Conservation (phyloP, 164 flowering plant species). For the Vitis rotundifolia region DNA sequence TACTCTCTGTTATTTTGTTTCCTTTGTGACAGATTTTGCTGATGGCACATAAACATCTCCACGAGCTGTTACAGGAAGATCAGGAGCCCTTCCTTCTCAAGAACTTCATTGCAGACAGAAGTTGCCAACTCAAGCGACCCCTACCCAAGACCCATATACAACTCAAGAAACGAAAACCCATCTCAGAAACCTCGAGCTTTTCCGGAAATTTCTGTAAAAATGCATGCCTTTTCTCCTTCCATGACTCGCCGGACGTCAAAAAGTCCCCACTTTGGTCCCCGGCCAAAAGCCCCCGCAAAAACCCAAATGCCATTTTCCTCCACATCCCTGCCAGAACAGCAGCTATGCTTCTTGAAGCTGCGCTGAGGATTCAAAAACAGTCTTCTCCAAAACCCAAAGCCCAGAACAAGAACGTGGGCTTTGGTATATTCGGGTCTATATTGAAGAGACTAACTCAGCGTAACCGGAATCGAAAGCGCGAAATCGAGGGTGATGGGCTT, state of each 20-base stretch:
- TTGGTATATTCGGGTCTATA: slow-evolving; percentile 62
- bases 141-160: slow-evolving; percentile 24
- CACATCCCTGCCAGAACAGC: slow-evolving; percentile 69
- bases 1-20: neutral
- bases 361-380: slow-evolving; percentile 60
- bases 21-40: neutral
- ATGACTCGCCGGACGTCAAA: slow-evolving; percentile 46
- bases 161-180: slow-evolving; percentile 46
- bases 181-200: slow-evolving; percentile 21
- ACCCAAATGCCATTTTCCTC: slow-evolving; percentile 40
- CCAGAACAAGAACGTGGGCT: slow-evolving; percentile 29
- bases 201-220: slow-evolving; percentile 40
- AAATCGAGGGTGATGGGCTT: slow-evolving; percentile 17
- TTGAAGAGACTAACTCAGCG: slow-evolving; percentile 45
- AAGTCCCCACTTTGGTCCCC: slow-evolving; percentile 54
- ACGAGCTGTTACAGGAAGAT: slow-evolving; percentile 67
- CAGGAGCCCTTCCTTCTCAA: slow-evolving; percentile 86
- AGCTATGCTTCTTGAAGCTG: slow-evolving; percentile 68
- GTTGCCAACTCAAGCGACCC: slow-evolving; percentile 27
- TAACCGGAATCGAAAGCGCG: slow-evolving; percentile 19
- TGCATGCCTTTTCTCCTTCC: slow-evolving; percentile 54
- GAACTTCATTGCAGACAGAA: slow-evolving; percentile 56
- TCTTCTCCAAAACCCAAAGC: slow-evolving; percentile 28
- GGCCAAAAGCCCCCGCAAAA: slow-evolving; percentile 41
- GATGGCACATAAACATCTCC: slow-evolving; percentile 56